Evolutionary conservation across 2,329 filamentous ascomycete genomes (phyloP).

Genomic region (Colletotrichum theobromicola): DNA sequence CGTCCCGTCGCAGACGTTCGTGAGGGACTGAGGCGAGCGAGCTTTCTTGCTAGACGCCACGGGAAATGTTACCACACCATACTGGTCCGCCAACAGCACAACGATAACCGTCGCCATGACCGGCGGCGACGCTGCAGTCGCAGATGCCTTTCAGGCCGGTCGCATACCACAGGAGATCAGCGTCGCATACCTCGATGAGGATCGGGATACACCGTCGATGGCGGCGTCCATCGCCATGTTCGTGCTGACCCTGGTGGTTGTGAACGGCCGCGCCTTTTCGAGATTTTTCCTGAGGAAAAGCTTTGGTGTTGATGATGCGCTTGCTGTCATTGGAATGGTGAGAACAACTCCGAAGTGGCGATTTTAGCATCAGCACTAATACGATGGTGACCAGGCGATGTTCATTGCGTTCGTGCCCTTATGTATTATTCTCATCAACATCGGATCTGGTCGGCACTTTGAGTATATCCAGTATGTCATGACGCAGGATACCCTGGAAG

Average conservation of each 20-base stretch:
- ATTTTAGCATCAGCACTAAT: background rate
- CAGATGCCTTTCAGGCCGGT: conserved; percentile 38
- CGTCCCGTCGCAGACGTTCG: background rate
- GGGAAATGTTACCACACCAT: background rate
- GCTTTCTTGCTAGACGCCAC: background rate
- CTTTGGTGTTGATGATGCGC: conserved; percentile 42
- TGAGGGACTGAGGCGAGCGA: background rate
- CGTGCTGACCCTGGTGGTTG: conserved; percentile 36
- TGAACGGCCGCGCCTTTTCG: conserved; percentile 37
- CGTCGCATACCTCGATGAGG: conserved; percentile 38
- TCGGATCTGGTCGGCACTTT: conserved; percentile 53
- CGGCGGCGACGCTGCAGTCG: conserved; percentile 21
- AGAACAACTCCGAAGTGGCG: background rate
- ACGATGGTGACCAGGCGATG: conserved; percentile 14
- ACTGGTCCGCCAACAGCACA: background rate
- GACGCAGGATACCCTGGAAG: conserved; percentile 40
- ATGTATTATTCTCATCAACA: conserved; percentile 46
- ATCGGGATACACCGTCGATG: conserved; percentile 40
- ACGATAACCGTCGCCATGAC: background rate
- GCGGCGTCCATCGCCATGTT: conserved; percentile 43
- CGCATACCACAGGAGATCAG: conserved; percentile 38
- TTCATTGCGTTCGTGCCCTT: conserved; percentile 48
- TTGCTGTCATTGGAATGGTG: conserved; percentile 41
- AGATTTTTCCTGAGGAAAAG: conserved; percentile 39
- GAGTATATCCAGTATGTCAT: conserved; percentile 53